Evolutionary conservation across 129 eudicot genomes (phyloP).

Genomic region (Tanacetum coccineum): DNA sequence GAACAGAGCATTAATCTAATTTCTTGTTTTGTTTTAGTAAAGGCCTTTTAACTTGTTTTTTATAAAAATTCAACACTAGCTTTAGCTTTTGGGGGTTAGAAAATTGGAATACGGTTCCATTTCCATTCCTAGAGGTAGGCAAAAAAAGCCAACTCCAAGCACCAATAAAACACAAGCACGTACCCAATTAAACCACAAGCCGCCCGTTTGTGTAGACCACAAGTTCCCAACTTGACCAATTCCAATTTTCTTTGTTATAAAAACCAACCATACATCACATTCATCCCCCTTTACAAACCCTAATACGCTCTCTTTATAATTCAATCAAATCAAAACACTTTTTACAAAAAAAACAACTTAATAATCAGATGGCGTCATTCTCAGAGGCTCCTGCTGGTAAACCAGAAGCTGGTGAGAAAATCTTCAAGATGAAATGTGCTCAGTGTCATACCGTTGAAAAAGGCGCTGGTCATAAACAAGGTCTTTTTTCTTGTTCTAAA

Average conservation of each 20-base stretch:
- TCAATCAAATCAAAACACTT: too few species aligned
- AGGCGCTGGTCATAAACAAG: constrained; percentile 97
- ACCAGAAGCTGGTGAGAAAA: constrained; percentile 63
- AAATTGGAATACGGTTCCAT: too few species aligned
- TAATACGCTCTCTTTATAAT: background rate
- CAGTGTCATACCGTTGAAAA: constrained; percentile 91
- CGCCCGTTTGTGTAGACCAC: constrained; percentile 30
- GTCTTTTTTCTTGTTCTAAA: constrained; percentile 14
- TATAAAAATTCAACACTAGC: too few species aligned
- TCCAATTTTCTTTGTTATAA: background rate
- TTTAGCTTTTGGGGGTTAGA: too few species aligned
- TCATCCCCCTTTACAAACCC: constrained; percentile 4
- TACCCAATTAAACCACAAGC: constrained; percentile 11
- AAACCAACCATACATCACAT: background rate
- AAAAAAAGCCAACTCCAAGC: background rate
- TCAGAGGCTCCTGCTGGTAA: constrained; percentile 84
- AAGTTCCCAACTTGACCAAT: constrained; percentile 25
- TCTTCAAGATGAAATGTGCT: constrained; percentile 94
- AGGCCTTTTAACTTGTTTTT: too few species aligned
- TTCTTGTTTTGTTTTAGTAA: too few species aligned
- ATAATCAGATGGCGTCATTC: constrained; percentile 54
- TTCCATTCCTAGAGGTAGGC: background rate
- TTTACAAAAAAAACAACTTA: too few species aligned
- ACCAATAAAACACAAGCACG: constrained; percentile 13
- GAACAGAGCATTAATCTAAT: too few species aligned